Conservation (phyloP, 164 flowering plant genomes). For the Piper longum region DNA sequence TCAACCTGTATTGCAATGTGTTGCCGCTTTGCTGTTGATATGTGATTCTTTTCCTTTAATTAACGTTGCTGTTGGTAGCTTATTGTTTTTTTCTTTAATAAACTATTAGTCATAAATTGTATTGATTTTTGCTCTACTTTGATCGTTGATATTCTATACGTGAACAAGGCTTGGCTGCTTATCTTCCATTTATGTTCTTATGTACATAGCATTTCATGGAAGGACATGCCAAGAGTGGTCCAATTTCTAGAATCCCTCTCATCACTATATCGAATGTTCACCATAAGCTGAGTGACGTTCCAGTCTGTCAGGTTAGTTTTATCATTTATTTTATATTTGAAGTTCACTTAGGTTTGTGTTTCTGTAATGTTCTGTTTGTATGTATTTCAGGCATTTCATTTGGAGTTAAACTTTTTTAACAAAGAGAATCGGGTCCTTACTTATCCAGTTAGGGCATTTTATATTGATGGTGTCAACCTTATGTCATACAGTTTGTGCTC, state of each 20-base stretch:
- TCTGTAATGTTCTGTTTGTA: slow-evolving; percentile 2
- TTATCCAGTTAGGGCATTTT: slow-evolving; percentile 91
- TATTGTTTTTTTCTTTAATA: too few species aligned
- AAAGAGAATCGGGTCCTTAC: slow-evolving; percentile 86
- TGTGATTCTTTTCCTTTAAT: background rate
- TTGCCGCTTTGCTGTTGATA: too few species aligned
- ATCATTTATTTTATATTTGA: background rate
- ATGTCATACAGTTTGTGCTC: slow-evolving; percentile 84
- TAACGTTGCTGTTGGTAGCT: background rate
- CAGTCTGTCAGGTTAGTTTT: slow-evolving; percentile 67
- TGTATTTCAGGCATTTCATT: slow-evolving; percentile 68
- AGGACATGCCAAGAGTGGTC: slow-evolving; percentile 89
- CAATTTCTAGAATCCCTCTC: slow-evolving; percentile 85
- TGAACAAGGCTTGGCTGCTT: too few species aligned
- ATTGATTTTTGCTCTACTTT: background rate
- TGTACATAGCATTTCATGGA: slow-evolving; percentile 84
- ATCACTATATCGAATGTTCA: slow-evolving; percentile 54
- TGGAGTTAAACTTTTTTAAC: slow-evolving; percentile 96
- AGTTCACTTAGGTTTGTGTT: background rate
- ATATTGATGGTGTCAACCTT: slow-evolving; percentile 75
- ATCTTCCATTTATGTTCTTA: background rate
- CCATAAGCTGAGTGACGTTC: slow-evolving; percentile 64
- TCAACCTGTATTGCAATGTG: too few species aligned
- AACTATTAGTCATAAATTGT: background rate
- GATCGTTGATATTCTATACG: background rate